Conservation (phyloP, 108 stramenopile species). For the Pseudonitzschia delicatissima region DNA sequence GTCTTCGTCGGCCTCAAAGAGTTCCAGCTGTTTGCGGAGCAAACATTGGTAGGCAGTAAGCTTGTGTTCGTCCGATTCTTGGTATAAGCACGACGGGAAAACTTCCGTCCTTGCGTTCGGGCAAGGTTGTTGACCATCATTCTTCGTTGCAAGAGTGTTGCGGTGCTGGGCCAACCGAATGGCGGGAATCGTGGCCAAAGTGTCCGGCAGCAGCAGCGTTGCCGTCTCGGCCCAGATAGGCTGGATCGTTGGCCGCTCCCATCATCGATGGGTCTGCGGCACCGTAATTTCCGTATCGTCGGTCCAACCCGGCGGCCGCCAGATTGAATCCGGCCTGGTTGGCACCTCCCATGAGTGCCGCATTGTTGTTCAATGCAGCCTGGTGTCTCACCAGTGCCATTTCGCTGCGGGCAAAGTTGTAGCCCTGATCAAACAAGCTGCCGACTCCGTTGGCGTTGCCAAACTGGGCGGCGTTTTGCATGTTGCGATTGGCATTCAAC, state of each 20-base stretch:
- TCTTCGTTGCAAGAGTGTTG: not conserved
- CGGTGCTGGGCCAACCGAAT: slow-evolving; percentile 5
- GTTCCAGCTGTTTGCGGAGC: slow-evolving; percentile 38
- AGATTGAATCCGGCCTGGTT: not conserved
- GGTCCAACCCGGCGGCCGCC: not conserved
- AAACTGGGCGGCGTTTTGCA: not conserved
- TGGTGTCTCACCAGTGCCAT: slow-evolving; percentile 1
- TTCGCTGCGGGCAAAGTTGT: slow-evolving; percentile 2
- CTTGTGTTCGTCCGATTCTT: slow-evolving; percentile 32
- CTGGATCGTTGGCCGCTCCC: not conserved
- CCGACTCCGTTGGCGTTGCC: not conserved
- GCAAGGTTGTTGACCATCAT: not conserved
- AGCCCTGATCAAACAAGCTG: not conserved
- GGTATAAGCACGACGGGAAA: slow-evolving; percentile 4
- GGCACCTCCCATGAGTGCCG: not conserved
- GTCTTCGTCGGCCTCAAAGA: slow-evolving; percentile 35
- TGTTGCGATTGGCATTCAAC: not conserved
- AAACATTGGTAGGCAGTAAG: slow-evolving; percentile 43
- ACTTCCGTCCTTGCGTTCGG: not conserved
- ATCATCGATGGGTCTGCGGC: not conserved
- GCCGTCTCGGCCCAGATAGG: not conserved
- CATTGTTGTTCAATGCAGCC: slow-evolving; percentile 4
- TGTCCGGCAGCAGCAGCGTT: not conserved
- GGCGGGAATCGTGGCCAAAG: slow-evolving; percentile 4
- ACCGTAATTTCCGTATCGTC: not conserved